Evolutionary conservation across 495 filamentous ascomycete genomes (phyloP).

Genomic region (Neurospora tetraspora): DNA sequence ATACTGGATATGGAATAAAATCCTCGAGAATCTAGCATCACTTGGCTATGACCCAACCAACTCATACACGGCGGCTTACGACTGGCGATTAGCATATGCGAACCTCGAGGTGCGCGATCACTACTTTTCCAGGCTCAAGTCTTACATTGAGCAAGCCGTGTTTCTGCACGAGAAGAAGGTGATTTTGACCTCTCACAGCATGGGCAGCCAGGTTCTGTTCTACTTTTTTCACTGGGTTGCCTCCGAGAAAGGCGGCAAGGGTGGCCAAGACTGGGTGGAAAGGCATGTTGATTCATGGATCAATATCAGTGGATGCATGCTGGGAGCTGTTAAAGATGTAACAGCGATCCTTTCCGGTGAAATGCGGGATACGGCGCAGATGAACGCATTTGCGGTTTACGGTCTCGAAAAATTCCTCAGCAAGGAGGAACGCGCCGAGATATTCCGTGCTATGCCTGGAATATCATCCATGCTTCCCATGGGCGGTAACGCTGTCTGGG

Average conservation of each 20-base stretch:
- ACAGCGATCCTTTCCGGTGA: slow-evolving; percentile 89
- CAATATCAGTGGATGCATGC: slow-evolving; percentile 96
- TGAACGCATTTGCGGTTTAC: slow-evolving; percentile 96
- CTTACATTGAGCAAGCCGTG: slow-evolving; percentile 76
- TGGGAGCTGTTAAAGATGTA: slow-evolving; percentile 85
- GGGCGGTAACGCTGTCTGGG: slow-evolving; percentile 90
- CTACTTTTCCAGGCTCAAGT: slow-evolving; percentile 84
- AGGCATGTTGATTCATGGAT: slow-evolving; percentile 87
- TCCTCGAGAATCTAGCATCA: slow-evolving; percentile 88
- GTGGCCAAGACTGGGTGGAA: slow-evolving; percentile 85
- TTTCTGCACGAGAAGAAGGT: slow-evolving; percentile 63
- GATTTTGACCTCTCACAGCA: slow-evolving; percentile 85
- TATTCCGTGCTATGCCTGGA: slow-evolving; percentile 95
- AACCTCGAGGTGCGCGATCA: slow-evolving; percentile 86
- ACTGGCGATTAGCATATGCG: slow-evolving; percentile 89
- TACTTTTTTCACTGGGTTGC: slow-evolving; percentile 99
- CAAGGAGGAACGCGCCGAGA: slow-evolving; percentile 79
- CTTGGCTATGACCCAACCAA: slow-evolving; percentile 96
- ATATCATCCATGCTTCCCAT: slow-evolving; percentile 96
- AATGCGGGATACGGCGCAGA: slow-evolving; percentile 95
- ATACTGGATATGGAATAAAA: slow-evolving; percentile 99
- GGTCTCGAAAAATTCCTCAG: slow-evolving; percentile 92
- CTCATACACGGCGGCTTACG: slow-evolving; percentile 90
- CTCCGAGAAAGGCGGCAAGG: slow-evolving; percentile 62
- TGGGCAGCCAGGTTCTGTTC: slow-evolving; percentile 90